Evolutionary conservation across 1,284 basidiomycete species (phyloP).

Genomic region (Puccinia sorghi): DNA sequence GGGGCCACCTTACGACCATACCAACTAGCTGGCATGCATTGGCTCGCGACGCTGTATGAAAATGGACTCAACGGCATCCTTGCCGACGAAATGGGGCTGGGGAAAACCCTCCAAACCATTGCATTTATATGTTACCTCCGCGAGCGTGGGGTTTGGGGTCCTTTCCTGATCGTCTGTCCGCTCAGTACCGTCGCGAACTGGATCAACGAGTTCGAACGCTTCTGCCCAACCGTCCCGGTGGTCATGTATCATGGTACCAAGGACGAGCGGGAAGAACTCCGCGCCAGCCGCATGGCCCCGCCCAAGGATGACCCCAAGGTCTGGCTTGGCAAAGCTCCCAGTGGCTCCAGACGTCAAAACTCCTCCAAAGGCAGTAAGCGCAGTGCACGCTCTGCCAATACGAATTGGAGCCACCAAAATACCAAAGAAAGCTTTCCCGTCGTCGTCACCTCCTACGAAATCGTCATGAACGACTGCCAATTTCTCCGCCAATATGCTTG

Average conservation of each 20-base stretch:
- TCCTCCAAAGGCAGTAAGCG: slow-evolving; percentile 49
- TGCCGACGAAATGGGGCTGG: slow-evolving; percentile 88
- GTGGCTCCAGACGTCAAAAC: slow-evolving; percentile 27
- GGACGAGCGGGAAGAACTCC: slow-evolving; percentile 65
- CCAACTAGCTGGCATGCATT: slow-evolving; percentile 90
- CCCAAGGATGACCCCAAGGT: slow-evolving; percentile 56
- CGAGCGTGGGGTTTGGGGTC: slow-evolving; percentile 71
- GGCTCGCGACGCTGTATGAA: slow-evolving; percentile 90
- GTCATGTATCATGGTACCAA: slow-evolving; percentile 86
- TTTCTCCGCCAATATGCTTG: slow-evolving; percentile 72
- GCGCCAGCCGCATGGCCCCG: slow-evolving; percentile 51
- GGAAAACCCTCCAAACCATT: slow-evolving; percentile 90
- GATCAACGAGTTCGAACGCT: slow-evolving; percentile 80
- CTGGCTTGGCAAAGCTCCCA: slow-evolving; percentile 50
- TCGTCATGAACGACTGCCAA: slow-evolving; percentile 78
- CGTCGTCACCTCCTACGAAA: slow-evolving; percentile 88
- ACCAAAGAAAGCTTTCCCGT: slow-evolving; percentile 67
- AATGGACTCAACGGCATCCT: slow-evolving; percentile 94
- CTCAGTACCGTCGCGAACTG: slow-evolving; percentile 91
- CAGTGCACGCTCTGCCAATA: slow-evolving; percentile 11
- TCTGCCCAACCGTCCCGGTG: slow-evolving; percentile 73
- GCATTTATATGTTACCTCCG: slow-evolving; percentile 86
- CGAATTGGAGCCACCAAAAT: slow-evolving; percentile 49
- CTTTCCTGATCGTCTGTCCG: slow-evolving; percentile 87
- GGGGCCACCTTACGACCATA: slow-evolving; percentile 84